Percentiles rank a stretch among this genome's conserved stretches.
Conservation (phyloP, 805 yeast genomes). For the Saccharomycopsis sp. region DNA sequence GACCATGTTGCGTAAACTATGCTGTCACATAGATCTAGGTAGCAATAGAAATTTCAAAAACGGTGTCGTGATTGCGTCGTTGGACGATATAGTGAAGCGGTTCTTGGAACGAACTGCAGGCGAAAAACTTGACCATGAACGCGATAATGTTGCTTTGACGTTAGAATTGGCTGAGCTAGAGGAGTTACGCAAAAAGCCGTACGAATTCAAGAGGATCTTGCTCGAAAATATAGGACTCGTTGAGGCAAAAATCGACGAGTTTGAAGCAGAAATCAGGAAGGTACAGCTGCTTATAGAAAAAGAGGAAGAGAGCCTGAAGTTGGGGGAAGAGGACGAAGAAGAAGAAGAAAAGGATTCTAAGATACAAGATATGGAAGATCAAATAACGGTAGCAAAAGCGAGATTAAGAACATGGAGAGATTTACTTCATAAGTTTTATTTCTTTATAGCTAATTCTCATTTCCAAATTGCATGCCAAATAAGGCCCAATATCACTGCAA, state of each 20-base stretch:
- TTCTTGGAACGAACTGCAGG: conserved; percentile 54
- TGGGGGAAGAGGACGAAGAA: conserved; percentile 24
- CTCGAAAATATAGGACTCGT: conserved; percentile 13
- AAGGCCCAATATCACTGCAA: conserved; percentile 24
- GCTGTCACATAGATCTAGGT: conserved; percentile 66
- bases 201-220: conserved; percentile 16
- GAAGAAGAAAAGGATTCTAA: conserved; percentile 16
- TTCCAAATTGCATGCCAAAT: conserved; percentile 45
- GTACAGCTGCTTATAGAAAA: not conserved
- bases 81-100: conserved; percentile 61
- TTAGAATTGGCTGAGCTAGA: conserved; percentile 62
- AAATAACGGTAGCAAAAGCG: conserved; percentile 21
- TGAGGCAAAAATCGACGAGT: conserved; percentile 19
- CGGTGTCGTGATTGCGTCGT: conserved; percentile 34
- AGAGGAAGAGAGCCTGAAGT: conserved; percentile 11
- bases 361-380: conserved; percentile 17
- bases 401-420: conserved; percentile 48
- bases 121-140: conserved; percentile 33
- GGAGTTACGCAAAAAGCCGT: conserved; percentile 52
- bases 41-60: conserved; percentile 25
- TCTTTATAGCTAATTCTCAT: conserved; percentile 69
- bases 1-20: conserved; percentile 61
- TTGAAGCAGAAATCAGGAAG: conserved; percentile 21
- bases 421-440: conserved; percentile 67
- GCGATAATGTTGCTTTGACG: conserved; percentile 37